Percentiles rank a stretch among this genome's conserved stretches.
Conservation (phyloP, 768 basidiomycete species). For the Leucocoprinus birnbaumii region DNA sequence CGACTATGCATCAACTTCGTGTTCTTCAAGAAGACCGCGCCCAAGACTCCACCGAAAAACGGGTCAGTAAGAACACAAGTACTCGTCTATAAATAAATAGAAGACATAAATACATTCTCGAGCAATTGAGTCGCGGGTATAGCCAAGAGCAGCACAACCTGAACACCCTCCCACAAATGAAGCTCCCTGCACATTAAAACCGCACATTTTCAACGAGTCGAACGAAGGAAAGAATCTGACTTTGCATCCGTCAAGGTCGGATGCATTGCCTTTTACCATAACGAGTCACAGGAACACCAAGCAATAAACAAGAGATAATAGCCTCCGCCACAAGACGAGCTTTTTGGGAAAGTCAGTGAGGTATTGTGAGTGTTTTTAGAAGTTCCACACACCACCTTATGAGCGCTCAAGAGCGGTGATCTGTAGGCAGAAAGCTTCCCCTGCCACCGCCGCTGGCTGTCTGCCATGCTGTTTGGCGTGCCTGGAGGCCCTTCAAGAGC, state of each 20-base stretch:
- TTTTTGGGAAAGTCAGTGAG: too few relatives aligned
- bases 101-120: slow-evolving; percentile 1
- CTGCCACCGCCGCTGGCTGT: slow-evolving; percentile 14
- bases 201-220: not conserved
- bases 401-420: slow-evolving; percentile 4
- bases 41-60: not conserved
- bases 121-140: slow-evolving; percentile 1
- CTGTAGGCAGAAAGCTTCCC: slow-evolving; percentile 1
- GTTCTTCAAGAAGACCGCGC: not conserved
- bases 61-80: not conserved
- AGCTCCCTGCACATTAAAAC: slow-evolving; percentile 4
- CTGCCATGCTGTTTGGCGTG: slow-evolving; percentile 60
- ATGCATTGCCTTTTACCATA: too few relatives aligned
- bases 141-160: not conserved
- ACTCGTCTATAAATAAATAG: slow-evolving; percentile 8
- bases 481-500: slow-evolving; percentile 80
- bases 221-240: not conserved
- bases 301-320: not conserved
- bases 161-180: slow-evolving; percentile 2
- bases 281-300: too few relatives aligned
- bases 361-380: not conserved
- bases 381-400: slow-evolving; percentile 1
- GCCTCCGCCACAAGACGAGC: too few relatives aligned
- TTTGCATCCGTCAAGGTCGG: slow-evolving; percentile 2
- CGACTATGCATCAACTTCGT: not conserved